Conservation (phyloP, 2,329 filamentous ascomycete species). For the Epichloe uncinata region DNA sequence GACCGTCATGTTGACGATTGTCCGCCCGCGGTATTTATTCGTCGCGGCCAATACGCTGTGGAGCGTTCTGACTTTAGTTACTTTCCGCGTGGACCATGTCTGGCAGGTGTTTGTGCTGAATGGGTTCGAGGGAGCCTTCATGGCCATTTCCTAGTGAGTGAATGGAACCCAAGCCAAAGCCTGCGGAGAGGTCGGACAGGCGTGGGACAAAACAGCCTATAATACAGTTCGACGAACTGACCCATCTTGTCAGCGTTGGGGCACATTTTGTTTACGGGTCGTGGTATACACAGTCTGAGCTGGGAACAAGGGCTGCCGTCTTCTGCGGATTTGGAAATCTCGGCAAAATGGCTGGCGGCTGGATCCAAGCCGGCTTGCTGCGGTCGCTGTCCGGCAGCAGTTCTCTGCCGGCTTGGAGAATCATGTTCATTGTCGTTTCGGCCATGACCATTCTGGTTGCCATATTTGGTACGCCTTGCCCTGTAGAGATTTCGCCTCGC, state of each 20-base stretch:
- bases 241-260: slow-evolving; percentile 17
- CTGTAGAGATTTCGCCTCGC: neutral
- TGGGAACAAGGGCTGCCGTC: slow-evolving; percentile 25
- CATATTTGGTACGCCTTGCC: slow-evolving; percentile 19
- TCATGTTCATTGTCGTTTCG: slow-evolving; percentile 29
- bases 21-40: slow-evolving; percentile 27
- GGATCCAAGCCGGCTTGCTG: slow-evolving; percentile 30
- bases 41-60: slow-evolving; percentile 27
- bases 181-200: too few species aligned
- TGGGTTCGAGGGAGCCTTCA: slow-evolving; percentile 30
- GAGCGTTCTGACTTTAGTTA: slow-evolving; percentile 30
- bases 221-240: neutral
- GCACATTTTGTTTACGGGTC: slow-evolving; percentile 30
- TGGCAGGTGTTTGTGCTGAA: slow-evolving; percentile 31
- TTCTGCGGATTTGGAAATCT: slow-evolving; percentile 30
- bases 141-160: slow-evolving; percentile 27
- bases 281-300: slow-evolving; percentile 30
- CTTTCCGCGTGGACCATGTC: slow-evolving; percentile 26
- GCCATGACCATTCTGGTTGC: slow-evolving; percentile 24
- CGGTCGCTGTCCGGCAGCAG: slow-evolving; percentile 18
- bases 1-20: slow-evolving; percentile 19
- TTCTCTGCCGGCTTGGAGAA: slow-evolving; percentile 26
- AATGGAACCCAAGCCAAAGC: too few species aligned
- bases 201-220: too few species aligned
- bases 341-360: slow-evolving; percentile 30